Evolutionary conservation across 352 stramenopile genomes (phyloP), one percentile per base, ranked within the genome.

Genomic region (Labyrinthula sp.): DNA sequence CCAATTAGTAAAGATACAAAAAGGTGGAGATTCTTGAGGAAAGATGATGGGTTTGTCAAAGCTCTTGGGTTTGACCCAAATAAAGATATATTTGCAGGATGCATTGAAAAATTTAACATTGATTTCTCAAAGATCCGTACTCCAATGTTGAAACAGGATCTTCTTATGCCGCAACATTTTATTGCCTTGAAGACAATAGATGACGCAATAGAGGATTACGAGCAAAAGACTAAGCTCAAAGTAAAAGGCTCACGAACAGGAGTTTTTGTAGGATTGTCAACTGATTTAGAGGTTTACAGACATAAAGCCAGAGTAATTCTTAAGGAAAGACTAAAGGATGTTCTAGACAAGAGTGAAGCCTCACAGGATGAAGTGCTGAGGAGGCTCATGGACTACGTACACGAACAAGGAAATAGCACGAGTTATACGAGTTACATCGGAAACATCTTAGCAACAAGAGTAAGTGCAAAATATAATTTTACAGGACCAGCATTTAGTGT

Each of bases 401-500:
- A 46, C 6, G 38, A 46, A 9, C 37, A 29, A 25, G 38, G 38
- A 18, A 46, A 25, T 4, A 23, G 25, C 26, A 46, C 38, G 2
- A 38, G 25, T 25, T 46, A 46, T 29, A 46, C 38, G 9, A 38
- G 25, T 7, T 46, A 46, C 38, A 46, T 46, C 24, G 38, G 38
- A 3, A 46, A 46, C 38, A 25, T 46, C 38, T 25, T 46, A 6
- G 38, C 38, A 25, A 46, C 38, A 18, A 25, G 38, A 25, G 38
- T 46, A 15, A 38, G 25, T 10, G 33, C 38, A 21, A 25, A 46
- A 21, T 46, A 29, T 25, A 29, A 29, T 7, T 46, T 46, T 29
- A 36, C 22, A 12, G 38, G 38, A 18, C 38, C 38, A 1, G 33
- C 38, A 18, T 46, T 46, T 6, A 46, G 25, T 14, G 37, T 46